Base-by-base conservation (phyloP, 192 early-diverging fungal genomes). In the Coemansia sp. region DNA sequence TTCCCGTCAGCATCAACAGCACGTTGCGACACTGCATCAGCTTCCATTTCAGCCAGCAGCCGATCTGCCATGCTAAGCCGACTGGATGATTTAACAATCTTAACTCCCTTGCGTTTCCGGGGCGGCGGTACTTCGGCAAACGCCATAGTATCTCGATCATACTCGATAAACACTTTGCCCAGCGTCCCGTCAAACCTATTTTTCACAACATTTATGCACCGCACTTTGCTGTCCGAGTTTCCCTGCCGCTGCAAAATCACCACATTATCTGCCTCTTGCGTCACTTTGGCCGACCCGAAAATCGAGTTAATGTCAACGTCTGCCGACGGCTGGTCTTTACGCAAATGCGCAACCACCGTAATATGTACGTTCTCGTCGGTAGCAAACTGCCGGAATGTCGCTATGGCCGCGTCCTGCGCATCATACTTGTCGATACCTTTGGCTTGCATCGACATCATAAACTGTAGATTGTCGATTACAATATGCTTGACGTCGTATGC, bases 201-300 rank as follows among this genome's bases (percentile, higher is more conserved):
- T 67, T 90, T 90, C 32, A 85, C 82, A 25, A 90, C 79, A 56
- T 89, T 87, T 37, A 90, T 51, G 50, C 71, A 83, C 29, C 85
- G 71, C 17, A 79, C 52, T 60, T 72, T 75, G 68, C 65, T 75
- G 12, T 65, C 62, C 11, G 68, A 52, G 25, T 60, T 65, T 51
- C 72, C 81, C 37, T 83, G 43, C 17, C 81, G 77, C 57, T 91
- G 88, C 60, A 91, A 59, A 3, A 89, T 85, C 7, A 89, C 73
- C 0, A 91, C 88, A 73, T 91, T 91, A 62, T 91, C 89, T 23
- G 89, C 87, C 76, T 91, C 89, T 58, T 91, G 89, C 25, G 89
- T 87, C 5, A 89, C 83, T 70, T 91, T 91, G 47, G 87, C 89
- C 35, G 86, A 86, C 25, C 89, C 89, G 72, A 88, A 88, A 14